phyloP scores from a whole-genome alignment of 495 filamentous ascomycete genomes.

The Lasiosphaeriaceae sp. region DNA sequence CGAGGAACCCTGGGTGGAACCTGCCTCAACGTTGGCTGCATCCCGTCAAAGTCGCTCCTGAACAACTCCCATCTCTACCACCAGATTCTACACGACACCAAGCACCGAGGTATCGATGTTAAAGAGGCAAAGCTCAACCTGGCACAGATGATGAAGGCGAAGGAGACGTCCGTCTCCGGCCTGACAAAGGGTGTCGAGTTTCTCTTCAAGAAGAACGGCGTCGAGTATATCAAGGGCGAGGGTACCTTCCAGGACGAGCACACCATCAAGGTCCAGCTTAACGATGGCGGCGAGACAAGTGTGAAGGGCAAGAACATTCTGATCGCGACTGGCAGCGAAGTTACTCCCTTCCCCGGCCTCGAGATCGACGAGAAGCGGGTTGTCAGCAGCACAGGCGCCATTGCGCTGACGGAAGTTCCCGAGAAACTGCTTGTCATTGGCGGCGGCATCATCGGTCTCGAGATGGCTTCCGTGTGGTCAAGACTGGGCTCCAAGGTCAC shows the following conservation, averaged over 20 bases:
- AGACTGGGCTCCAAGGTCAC: constrained; percentile 90
- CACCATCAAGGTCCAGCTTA: constrained; percentile 83
- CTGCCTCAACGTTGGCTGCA: constrained; percentile 98
- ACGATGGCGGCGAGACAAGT: constrained; percentile 82
- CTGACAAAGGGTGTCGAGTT: constrained; percentile 97
- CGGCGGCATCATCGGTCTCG: constrained; percentile 96
- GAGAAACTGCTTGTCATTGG: constrained; percentile 98
- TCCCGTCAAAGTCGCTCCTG: constrained; percentile 97
- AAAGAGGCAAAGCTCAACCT: constrained; percentile 96
- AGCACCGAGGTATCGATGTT: constrained; percentile 91
- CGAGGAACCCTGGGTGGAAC: constrained; percentile 92
- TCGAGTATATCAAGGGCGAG: constrained; percentile 93
- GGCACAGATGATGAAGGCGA: constrained; percentile 93
- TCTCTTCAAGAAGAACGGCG: constrained; percentile 97
- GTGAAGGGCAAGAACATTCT: constrained; percentile 92
- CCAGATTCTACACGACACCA: constrained; percentile 93
- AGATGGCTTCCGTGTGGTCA: constrained; percentile 99
- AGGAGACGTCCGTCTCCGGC: constrained; percentile 82
- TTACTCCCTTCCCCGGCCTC: constrained; percentile 93
- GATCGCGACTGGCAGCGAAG: constrained; percentile 91
- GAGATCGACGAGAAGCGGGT: constrained; percentile 97
- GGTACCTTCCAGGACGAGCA: constrained; percentile 84
- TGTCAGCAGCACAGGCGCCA: constrained; percentile 91
- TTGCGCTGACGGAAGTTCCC: constrained; percentile 82
- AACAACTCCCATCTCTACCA: constrained; percentile 99